Conservation (phyloP, 2,329 filamentous ascomycete species). For the Bertia moriformis region DNA sequence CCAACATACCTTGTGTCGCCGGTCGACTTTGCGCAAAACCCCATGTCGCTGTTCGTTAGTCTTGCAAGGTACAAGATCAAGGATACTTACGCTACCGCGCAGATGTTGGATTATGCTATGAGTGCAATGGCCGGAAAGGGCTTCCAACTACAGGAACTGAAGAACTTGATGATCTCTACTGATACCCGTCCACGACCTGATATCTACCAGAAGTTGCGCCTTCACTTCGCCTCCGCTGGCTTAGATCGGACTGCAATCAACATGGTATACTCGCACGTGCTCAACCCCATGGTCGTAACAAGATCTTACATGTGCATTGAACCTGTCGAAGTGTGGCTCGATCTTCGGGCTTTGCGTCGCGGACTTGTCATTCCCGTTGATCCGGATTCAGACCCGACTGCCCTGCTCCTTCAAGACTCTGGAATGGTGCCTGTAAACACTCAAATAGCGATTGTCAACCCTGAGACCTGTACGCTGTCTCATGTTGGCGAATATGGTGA, state of each 20-base stretch:
- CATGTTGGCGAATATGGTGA: slow-evolving; percentile 93
- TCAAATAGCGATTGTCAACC: slow-evolving; percentile 96
- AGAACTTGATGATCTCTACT: slow-evolving; percentile 97
- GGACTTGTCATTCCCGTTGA: slow-evolving; percentile 81
- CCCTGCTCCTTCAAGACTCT: slow-evolving; percentile 81
- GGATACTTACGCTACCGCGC: slow-evolving; percentile 93
- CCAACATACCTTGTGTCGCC: slow-evolving; percentile 93
- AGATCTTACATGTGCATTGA: slow-evolving; percentile 99
- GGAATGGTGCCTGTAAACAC: slow-evolving; percentile 99
- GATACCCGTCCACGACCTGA: slow-evolving; percentile 77
- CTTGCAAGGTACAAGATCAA: slow-evolving; percentile 97
- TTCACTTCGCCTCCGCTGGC: slow-evolving; percentile 76
- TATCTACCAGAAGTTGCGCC: slow-evolving; percentile 77
- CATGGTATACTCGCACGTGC: slow-evolving; percentile 92
- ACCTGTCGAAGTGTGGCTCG: slow-evolving; percentile 89
- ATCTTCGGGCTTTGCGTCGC: slow-evolving; percentile 70
- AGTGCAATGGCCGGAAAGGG: slow-evolving; percentile 72
- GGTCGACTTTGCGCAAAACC: slow-evolving; percentile 92
- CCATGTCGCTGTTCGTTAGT: slow-evolving; percentile 79
- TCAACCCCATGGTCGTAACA: slow-evolving; percentile 95
- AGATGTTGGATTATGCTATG: slow-evolving; percentile 98
- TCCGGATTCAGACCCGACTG: slow-evolving; percentile 53
- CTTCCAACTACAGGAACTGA: slow-evolving; percentile 86
- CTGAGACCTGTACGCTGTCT: slow-evolving; percentile 82
- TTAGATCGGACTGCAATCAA: slow-evolving; percentile 94